Base-by-base conservation (phyloP, 2,329 filamentous ascomycete genomes). In the Microthyrium microscopicum region DNA sequence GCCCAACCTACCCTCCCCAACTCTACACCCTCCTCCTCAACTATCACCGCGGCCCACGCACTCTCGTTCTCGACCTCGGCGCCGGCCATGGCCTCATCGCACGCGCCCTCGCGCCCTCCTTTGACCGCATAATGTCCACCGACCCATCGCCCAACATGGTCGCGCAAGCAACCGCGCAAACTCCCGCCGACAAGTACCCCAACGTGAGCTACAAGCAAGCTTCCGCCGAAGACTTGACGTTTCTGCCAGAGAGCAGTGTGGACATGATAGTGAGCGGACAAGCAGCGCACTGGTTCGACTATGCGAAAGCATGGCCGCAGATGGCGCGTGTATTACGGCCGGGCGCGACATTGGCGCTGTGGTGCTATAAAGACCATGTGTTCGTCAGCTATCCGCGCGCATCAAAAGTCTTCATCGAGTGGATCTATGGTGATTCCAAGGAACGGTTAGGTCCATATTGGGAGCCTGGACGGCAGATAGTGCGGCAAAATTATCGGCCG, bases 221-320 rank as follows among this genome's bases (percentile, higher is more conserved):
- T 5, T 50, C 53, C 2, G 68, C 69, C 1, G 72, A 78, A 44
- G 56, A 66, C 34, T 49, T 74, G 3, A 50, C 51, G 1, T 70
- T 66, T 39, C 36, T 75, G 2, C 33, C 47, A 0, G 60, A 66
- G 37, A 54, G 46, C 4, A 60, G 56, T 4, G 49, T 76, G 2
- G 72, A 77, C 46, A 52, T 62, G 41, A 53, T 61, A 1, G 53
- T 60, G 0, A 58, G 61, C 1, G 62, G 55, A 1, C 71, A 77
- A 44, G 62, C 72, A 5, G 70, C 71, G 26, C 73, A 78, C 47
- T 78, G 73, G 73, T 78, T 78, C 48, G 61, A 76, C 46, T 70
- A 68, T 44, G 26, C 40, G 5, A 57, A 54, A 25, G 58, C 65
- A 3, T 77, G 69, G 66, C 60, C 60, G 0, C 64, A 69, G 44